phyloP scores from a whole-genome alignment of 1,139 yeast genomes.

The Nadsonia starkeyi-henricii region DNA sequence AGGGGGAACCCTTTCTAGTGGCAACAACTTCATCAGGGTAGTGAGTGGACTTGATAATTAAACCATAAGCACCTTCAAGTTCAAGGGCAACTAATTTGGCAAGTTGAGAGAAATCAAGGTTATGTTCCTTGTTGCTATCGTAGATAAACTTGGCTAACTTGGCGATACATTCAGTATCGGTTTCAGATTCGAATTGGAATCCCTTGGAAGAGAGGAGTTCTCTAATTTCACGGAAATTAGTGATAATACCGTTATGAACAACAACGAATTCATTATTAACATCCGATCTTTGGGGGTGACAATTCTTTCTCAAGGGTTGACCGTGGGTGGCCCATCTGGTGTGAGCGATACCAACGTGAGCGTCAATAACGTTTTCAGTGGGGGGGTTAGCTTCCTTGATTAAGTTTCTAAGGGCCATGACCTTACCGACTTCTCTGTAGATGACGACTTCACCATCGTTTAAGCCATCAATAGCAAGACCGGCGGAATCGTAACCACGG shows the following conservation, averaged over 20 bases:
- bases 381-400: conserved; percentile 36
- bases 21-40: conserved; percentile 95
- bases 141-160: conserved; percentile 84
- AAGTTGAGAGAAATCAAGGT: conserved; percentile 77
- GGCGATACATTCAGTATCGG: conserved; percentile 97
- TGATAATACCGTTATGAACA: conserved; percentile 96
- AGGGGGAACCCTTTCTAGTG: conserved; percentile 95
- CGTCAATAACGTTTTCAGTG: conserved; percentile 53
- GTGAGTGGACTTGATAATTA: conserved; percentile 79
- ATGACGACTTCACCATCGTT: conserved; percentile 35
- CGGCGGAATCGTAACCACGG: conserved; percentile 97
- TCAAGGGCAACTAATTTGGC: conserved; percentile 88
- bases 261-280: conserved; percentile 69
- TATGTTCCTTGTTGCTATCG: conserved; percentile 62
- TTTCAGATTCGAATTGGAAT: conserved; percentile 73
- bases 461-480: conserved; percentile 90
- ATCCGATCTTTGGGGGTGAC: conserved; percentile 95
- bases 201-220: conserved; percentile 73
- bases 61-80: conserved; percentile 95
- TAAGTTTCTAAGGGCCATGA: conserved; percentile 60
- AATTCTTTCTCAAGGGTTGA: conserved; percentile 69
- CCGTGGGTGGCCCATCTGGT: conserved; percentile 99
- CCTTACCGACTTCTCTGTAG: conserved; percentile 86
- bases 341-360: conserved; percentile 95
- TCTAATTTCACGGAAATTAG: conserved; percentile 84